Conservation (phyloP, 768 basidiomycete genomes). For the Coprinopsis marcescibilis region DNA sequence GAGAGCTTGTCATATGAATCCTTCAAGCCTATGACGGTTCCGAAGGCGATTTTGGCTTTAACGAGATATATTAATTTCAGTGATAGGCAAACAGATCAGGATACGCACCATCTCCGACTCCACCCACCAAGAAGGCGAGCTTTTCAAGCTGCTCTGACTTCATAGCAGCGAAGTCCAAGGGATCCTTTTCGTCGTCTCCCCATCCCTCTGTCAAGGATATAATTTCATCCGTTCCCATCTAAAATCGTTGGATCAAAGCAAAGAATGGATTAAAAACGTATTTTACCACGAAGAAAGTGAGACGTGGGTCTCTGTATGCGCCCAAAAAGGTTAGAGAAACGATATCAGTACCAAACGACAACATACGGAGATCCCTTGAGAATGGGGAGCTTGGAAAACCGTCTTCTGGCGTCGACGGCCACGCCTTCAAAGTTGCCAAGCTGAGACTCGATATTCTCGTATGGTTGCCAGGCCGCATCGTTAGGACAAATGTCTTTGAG, state of each 20-base stretch:
- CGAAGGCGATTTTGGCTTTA: slow-evolving; percentile 22
- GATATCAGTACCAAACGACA: neutral
- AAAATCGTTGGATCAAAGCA: neutral
- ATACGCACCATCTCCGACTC: slow-evolving; percentile 21
- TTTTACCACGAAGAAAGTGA: slow-evolving; percentile 9
- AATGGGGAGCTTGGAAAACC: slow-evolving; percentile 12
- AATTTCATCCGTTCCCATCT: slow-evolving; percentile 22
- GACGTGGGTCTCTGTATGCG: slow-evolving; percentile 6
- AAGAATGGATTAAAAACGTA: neutral
- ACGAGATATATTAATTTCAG: neutral
- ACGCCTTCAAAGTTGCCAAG: slow-evolving; percentile 9
- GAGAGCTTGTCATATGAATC: slow-evolving; percentile 14
- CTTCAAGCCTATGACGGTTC: slow-evolving; percentile 20
- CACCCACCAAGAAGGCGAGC: slow-evolving; percentile 23
- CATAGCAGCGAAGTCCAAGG: slow-evolving; percentile 16
- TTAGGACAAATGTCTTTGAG: slow-evolving; percentile 1
- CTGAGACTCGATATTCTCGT: slow-evolving; percentile 1
- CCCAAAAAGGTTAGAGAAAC: neutral
- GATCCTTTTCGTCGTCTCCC: slow-evolving; percentile 17
- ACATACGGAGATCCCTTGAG: slow-evolving; percentile 15
- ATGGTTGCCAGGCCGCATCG: slow-evolving; percentile 2
- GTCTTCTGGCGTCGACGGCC: slow-evolving; percentile 15
- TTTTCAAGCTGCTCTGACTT: slow-evolving; percentile 12
- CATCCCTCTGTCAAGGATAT: slow-evolving; percentile 23
- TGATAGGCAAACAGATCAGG: neutral